Evolutionary conservation across 352 stramenopile species (phyloP), one percentile per base, ranked within the genome.

Genomic region (Pythium apleroticum): DNA sequence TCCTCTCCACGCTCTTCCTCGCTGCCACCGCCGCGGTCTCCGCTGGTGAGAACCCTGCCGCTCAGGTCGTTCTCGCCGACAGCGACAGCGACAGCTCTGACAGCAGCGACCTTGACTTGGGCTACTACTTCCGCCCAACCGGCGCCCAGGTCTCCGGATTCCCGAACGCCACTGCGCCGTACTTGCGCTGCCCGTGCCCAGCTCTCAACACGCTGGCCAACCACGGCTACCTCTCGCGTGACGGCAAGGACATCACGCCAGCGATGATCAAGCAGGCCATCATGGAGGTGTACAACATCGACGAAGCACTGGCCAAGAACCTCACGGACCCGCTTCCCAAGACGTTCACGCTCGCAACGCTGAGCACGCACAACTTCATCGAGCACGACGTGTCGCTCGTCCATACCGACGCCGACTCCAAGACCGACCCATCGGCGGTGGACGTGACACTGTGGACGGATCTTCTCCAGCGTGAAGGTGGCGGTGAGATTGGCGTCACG

Each of bases 141-240:
- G 73, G 71, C 12, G 53, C 48, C 14, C 25, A 52, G 19, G 70
- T 78, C 22, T 80, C 73, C 11, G 74, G 74, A 11, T 53, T 68
- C 17, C 50, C 69, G 15, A 53, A 58, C 31, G 46, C 46, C 46
- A 53, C 54, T 52, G 25, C 64, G 61, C 57, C 65, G 3, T 81
- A 75, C 63, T 62, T 65, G 27, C 71, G 74, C 14, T 76, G 58
- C 7, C 77, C 77, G 20, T 86, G 77, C 43, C 77, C 77, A 4
- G 70, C 54, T 37, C 61, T 86, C 55, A 86, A 86, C 57, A 65
- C 77, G 25, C 63, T 86, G 9, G 73, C 75, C 35, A 86, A 86
- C 68, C 75, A 86, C 66, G 75, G 72, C 22, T 74, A 82, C 57
- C 41, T 87, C 4, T 74, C 75, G 14, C 75, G 79, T 58, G 69